Evolutionary conservation across 768 basidiomycete species (phyloP).

Genomic region (Podaxis sp.): DNA sequence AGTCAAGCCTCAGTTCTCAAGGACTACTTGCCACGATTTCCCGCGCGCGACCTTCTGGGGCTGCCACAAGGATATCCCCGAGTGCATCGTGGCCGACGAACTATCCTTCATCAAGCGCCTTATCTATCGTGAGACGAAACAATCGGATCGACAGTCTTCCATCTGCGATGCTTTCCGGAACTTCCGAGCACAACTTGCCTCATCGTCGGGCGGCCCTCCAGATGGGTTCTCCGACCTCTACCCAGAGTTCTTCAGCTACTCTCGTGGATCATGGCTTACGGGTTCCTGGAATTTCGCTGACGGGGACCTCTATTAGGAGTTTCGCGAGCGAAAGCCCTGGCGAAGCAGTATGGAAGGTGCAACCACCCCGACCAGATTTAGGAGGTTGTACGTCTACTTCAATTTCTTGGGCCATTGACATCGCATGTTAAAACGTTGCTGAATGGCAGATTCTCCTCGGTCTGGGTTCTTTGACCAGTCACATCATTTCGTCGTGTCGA

Average conservation of each 20-base stretch:
- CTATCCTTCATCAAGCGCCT: background rate
- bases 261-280: background rate
- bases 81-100: background rate
- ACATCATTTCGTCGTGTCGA: conserved; percentile 1
- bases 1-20: background rate
- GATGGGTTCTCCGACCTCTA: background rate
- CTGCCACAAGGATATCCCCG: background rate
- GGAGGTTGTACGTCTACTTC: background rate
- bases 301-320: background rate
- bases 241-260: background rate
- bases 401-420: background rate
- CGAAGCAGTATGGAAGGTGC: background rate
- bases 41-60: background rate
- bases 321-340: background rate
- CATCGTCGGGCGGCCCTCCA: background rate
- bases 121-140: background rate
- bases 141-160: background rate
- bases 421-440: background rate
- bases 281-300: background rate
- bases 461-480: conserved; percentile 2
- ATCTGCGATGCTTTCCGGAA: background rate
- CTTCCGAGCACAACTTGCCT: too few species aligned
- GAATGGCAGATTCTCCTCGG: background rate
- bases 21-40: background rate
- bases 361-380: background rate